Base-by-base conservation (phyloP, 805 yeast genomes). In the Lachancea fermentati region DNA sequence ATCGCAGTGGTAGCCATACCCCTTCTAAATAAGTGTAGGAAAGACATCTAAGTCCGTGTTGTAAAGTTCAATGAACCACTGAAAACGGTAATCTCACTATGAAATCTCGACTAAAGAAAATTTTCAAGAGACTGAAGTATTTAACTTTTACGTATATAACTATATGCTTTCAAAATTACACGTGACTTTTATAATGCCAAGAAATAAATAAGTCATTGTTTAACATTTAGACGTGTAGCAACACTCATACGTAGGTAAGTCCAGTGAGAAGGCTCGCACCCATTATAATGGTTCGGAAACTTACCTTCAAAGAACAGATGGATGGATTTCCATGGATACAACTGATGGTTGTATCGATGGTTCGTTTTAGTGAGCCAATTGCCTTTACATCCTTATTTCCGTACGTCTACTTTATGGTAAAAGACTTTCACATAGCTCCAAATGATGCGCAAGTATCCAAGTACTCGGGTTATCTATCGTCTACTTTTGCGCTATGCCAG, bases 321-420 rank as follows among this genome's bases (percentile, higher is more conserved):
- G 59, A 52, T 30, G 82, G 76, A 17, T 76, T 78, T 51, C 84
- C 84, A 13, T 63, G 70, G 52, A 60, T 70, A 52, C 83, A 78
- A 49, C 48, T 68, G 33, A 41, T 52, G 4, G 67, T 68, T 8
- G 52, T 69, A 9, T 62, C 68, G 19, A 45, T 71, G 19, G 72
- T 77, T 36, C 62, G 84, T 42, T 72, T 78, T 44, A 68, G 78
- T 9, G 84, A 78, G 52, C 84, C 85, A 1, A 68, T 79, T 15
- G 75, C 82, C 2, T 79, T 78, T 62, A 75, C 83, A 3, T 76
- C 82, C 4, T 56, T 78, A 25, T 78, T 79, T 52, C 85, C 85
- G 3, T 79, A 78, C 50, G 70, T 78, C 30, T 79, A 73, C 54
- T 79, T 75, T 59, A 75, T 79, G 81, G 77, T 78, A 14, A 57